Evolutionary conservation across 768 basidiomycete species (phyloP).

Genomic region (Serendipita sp.): DNA sequence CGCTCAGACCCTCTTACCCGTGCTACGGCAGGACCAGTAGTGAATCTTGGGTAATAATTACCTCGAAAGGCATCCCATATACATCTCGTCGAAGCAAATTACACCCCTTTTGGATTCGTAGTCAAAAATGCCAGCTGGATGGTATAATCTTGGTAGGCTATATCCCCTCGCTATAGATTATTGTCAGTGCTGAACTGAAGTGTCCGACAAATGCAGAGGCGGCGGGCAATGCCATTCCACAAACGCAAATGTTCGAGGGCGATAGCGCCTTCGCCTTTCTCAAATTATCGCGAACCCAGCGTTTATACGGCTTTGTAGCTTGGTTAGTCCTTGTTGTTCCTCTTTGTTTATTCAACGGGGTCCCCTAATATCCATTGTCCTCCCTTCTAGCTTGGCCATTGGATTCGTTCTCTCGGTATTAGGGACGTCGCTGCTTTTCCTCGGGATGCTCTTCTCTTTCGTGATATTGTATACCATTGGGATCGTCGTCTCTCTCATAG

Average conservation of each 20-base stretch:
- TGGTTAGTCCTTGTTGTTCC: constrained; percentile 36
- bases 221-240: constrained; percentile 44
- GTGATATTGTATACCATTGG: constrained; percentile 81
- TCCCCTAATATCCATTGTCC: constrained; percentile 3
- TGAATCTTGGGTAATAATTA: too few relatives aligned
- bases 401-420: constrained; percentile 73
- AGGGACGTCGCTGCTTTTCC: constrained; percentile 60
- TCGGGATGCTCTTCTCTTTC: constrained; percentile 53
- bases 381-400: constrained; percentile 38
- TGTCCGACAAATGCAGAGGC: constrained; percentile 27
- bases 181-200: neutral
- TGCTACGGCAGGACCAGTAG: too few relatives aligned
- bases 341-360: neutral
- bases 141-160: constrained; percentile 2
- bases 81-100: too few relatives aligned
- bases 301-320: constrained; percentile 72
- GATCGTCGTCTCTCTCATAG: constrained; percentile 63
- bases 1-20: too few relatives aligned
- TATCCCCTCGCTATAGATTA: neutral
- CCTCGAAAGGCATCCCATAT: too few relatives aligned
- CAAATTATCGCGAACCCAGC: constrained; percentile 58
- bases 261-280: constrained; percentile 76
- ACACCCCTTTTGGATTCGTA: too few relatives aligned
- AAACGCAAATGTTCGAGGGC: constrained; percentile 74
- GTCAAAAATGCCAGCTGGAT: constrained; percentile 1